Base-by-base conservation (phyloP, 2,329 filamentous ascomycete species). In the Monosporascus sp. region DNA sequence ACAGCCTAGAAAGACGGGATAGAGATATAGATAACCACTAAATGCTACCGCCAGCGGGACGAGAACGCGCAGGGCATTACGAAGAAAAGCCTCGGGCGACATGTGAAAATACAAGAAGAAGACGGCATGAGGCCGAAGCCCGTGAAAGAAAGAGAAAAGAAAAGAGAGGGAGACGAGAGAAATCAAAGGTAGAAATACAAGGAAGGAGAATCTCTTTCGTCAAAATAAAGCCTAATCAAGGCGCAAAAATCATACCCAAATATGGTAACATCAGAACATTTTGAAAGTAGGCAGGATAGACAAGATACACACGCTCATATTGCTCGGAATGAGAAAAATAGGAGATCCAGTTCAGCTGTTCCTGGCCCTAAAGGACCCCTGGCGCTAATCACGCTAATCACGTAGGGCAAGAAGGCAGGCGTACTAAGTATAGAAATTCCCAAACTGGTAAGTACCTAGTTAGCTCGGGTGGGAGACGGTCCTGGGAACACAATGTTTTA, bases 21-120 rank as follows among this genome's bases (percentile, higher is more conserved):
- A 97, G 40, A 93, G 76, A 74, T 97, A 97, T 51, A 97, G 79
- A 73, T 92, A 95, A 60, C 85, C 63, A 50, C 88, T 90, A 65
- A 83, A 82, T 58, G 83, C 72, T 65, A 93, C 63, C 54, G 88
- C 86, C 66, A 93, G 65, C 48, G 89, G 85, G 45, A 88, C 66
- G 49, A 81, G 69, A 49, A 83, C 63, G 65, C 78, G 74, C 69
- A 84, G 71, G 69, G 72, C 78, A 76, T 78, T 75, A 74, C 81
- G 79, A 66, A 84, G 74, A 63, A 77, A 68, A 63, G 73, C 72
- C 69, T 74, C 77, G 65, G 75, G 73, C 68, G 72, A 76, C 79
- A 81, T 83, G 73, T 75, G 41, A 44, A 44, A 5, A 20, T 16
- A 20, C 20, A 24, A 22, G 41, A 22, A 76, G 71, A 68, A 59